Conservation (phyloP, 441 rosid genomes). For the Arabidopsis hybrid region DNA sequence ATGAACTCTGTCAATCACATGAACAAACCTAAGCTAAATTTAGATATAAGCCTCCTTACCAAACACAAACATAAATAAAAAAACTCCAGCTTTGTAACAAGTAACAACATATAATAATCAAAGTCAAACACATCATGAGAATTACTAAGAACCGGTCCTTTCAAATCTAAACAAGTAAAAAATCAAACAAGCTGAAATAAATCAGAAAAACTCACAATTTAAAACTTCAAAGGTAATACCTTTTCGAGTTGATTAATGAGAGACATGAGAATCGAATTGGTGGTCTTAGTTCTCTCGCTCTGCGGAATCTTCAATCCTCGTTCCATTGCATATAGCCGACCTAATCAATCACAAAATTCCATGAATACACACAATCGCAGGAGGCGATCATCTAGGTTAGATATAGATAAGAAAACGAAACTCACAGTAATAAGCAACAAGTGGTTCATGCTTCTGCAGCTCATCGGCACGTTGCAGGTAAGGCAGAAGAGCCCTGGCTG, state of each 20-base stretch:
- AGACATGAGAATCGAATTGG: conserved; percentile 82
- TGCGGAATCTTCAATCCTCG: conserved; percentile 82
- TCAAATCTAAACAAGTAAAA: too few species aligned
- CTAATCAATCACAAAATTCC: conserved; percentile 42
- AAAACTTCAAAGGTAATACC: conserved; percentile 46
- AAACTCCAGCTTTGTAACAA: too few species aligned
- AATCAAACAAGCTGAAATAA: too few species aligned
- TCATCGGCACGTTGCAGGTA: conserved; percentile 98
- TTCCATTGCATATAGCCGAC: conserved; percentile 98
- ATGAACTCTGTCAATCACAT: background rate
- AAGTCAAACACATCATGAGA: too few species aligned
- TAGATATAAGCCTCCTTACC: too few species aligned
- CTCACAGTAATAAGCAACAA: conserved; percentile 92
- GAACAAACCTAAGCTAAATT: too few species aligned
- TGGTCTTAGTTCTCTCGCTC: conserved; percentile 83
- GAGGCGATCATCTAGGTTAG: conserved; percentile 35
- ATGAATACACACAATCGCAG: conserved; percentile 6
- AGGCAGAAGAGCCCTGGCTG: conserved; percentile 85
- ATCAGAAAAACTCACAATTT: background rate
- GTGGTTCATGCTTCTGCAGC: conserved; percentile 92
- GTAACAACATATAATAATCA: too few species aligned
- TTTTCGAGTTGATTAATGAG: conserved; percentile 96
- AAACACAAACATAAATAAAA: too few species aligned
- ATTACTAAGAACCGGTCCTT: too few species aligned
- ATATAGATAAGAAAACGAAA: background rate